Conservation (phyloP, 2,329 filamentous ascomycete genomes). For the Phyllosticta citribraziliensis region DNA sequence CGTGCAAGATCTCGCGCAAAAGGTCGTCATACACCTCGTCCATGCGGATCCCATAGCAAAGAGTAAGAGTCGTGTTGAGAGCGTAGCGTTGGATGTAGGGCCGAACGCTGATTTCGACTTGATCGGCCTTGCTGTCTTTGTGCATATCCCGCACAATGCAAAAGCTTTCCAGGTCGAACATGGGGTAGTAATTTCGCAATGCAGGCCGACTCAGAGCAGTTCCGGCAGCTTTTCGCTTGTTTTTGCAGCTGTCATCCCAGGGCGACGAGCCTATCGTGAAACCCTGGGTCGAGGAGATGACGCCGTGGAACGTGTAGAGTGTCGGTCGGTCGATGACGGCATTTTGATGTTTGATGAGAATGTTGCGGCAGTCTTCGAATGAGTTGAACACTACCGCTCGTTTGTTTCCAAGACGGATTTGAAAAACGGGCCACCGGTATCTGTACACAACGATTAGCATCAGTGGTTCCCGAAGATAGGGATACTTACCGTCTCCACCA, state of each 20-base stretch:
- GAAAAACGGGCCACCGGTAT: conserved; percentile 40
- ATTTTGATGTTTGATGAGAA: conserved; percentile 41
- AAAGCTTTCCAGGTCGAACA: conserved; percentile 46
- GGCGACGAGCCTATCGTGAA: conserved; percentile 47
- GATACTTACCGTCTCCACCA: conserved; percentile 35
- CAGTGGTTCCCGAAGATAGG: background rate
- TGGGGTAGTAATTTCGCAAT: conserved; percentile 40
- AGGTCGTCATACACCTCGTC: conserved; percentile 43
- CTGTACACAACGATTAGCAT: conserved; percentile 24
- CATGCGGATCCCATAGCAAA: conserved; percentile 48
- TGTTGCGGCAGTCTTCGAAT: conserved; percentile 43
- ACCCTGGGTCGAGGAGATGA: conserved; percentile 43
- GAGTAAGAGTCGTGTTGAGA: conserved; percentile 44
- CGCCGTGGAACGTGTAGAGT: conserved; percentile 45
- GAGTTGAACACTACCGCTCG: conserved; percentile 45
- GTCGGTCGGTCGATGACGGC: conserved; percentile 43
- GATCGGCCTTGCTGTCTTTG: conserved; percentile 33
- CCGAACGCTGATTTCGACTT: conserved; percentile 36
- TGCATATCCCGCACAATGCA: conserved; percentile 41
- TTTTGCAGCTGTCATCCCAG: conserved; percentile 45
- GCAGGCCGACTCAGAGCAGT: conserved; percentile 38
- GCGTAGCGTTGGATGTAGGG: conserved; percentile 46
- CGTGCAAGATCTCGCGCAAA: conserved; percentile 43
- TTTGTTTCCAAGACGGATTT: conserved; percentile 45
- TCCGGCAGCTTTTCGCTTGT: conserved; percentile 43